phyloP scores from a whole-genome alignment of 495 filamentous ascomycete genomes.

The Penicillium riverlandense region DNA sequence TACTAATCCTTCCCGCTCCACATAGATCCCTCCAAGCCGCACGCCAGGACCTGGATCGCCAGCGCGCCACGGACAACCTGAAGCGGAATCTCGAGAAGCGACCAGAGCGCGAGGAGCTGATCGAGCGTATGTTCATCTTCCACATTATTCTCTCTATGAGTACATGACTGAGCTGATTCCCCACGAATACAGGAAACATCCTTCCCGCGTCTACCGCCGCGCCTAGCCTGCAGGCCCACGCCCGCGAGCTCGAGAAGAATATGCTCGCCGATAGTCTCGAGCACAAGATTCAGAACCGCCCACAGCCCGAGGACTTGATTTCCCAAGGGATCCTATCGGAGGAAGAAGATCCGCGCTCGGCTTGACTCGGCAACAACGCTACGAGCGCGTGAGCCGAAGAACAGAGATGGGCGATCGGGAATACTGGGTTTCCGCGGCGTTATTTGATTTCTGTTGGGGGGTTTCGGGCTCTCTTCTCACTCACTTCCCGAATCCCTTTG shows the following conservation, averaged over 20 bases:
- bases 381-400: neutral
- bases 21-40: constrained; percentile 54
- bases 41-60: constrained; percentile 57
- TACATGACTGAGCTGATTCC: neutral
- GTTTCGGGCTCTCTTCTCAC: neutral
- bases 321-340: constrained; percentile 69
- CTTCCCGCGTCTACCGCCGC: constrained; percentile 62
- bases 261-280: constrained; percentile 82
- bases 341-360: constrained; percentile 42
- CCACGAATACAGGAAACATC: constrained; percentile 58
- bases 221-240: constrained; percentile 66
- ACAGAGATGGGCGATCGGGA: neutral
- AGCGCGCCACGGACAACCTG: constrained; percentile 54
- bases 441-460: neutral
- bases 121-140: constrained; percentile 56
- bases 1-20: neutral
- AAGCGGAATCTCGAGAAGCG: constrained; percentile 61
- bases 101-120: constrained; percentile 55
- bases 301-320: constrained; percentile 65
- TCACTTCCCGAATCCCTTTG: neutral
- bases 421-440: constrained; percentile 4
- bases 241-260: constrained; percentile 72
- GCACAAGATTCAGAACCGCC: constrained; percentile 70
- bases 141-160: neutral
- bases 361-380: neutral